Conservation (phyloP, 2,329 filamentous ascomycete species). For the Pyricularia sp. region DNA sequence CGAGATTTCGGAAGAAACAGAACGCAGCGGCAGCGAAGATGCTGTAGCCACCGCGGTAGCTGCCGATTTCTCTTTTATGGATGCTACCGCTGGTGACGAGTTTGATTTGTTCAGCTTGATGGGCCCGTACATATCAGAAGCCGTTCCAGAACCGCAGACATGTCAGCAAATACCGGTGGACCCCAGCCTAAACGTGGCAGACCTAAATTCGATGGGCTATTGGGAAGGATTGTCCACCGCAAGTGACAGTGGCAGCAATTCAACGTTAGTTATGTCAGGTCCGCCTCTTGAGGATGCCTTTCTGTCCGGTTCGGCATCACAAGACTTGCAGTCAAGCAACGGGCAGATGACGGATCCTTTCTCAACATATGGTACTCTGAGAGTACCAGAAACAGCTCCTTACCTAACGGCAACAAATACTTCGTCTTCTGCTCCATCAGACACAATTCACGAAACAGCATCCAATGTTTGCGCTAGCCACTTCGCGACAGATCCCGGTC, state of each 20-base stretch:
- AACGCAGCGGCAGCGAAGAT: not conserved
- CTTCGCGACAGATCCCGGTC: slow-evolving; percentile 4
- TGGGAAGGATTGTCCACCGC: not conserved
- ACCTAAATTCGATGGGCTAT: not conserved
- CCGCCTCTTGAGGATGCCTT: not conserved
- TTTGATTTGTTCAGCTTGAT: slow-evolving; percentile 8
- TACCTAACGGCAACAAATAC: not conserved
- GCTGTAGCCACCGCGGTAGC: not conserved
- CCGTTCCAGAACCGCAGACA: not conserved
- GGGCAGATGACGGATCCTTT: not conserved
- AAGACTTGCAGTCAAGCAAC: not conserved
- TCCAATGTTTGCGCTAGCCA: not conserved
- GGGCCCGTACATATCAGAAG: not conserved
- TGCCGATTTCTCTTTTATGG: slow-evolving; percentile 24
- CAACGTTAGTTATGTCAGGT: not conserved
- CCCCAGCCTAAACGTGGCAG: not conserved
- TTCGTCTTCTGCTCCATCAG: not conserved
- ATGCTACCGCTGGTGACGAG: slow-evolving; percentile 15
- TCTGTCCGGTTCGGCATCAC: not conserved
- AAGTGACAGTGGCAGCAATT: not conserved
- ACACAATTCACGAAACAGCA: not conserved
- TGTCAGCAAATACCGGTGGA: not conserved
- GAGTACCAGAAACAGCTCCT: not conserved
- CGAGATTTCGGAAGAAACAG: slow-evolving; percentile 15
- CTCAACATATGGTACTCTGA: not conserved